Base-by-base conservation (phyloP, 768 basidiomycete species). In the Flagelloscypha sp. region DNA sequence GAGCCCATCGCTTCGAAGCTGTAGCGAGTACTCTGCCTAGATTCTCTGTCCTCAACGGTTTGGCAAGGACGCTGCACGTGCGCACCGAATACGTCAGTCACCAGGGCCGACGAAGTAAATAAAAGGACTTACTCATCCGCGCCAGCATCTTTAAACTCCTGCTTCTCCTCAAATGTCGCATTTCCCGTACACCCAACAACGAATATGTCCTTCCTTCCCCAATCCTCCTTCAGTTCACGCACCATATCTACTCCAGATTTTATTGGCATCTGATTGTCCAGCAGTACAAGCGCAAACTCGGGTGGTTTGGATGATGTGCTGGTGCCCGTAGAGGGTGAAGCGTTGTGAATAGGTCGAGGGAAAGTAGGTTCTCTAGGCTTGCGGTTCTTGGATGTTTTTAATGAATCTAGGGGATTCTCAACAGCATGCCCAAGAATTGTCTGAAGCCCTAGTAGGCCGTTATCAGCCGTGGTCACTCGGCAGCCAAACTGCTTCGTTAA, bases 251-350 rank as follows among this genome's bases (percentile, higher is more conserved):
- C 50, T 11, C 89, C 89, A 42, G 79, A 79, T 65, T 86, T 66
- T 13, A 85, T 61, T 7, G 81, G 82, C 84, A 89, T 89, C 57
- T 88, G 85, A 53, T 92, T 90, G 38, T 78, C 76, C 45, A 79
- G 52, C 52, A 76, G 76, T 16, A 72, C 57, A 7, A 70, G 57
- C 34, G 71, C 71, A 35, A 58, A 70, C 22, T 43, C 33, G 27
- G n/a, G n/a, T n/a, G n/a, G n/a, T n/a, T n/a, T n/a, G n/a, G n/a
- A n/a, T n/a, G n/a, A n/a, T n/a, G n/a, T n/a, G n/a, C n/a, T n/a
- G n/a, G n/a, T n/a, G n/a, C n/a, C n/a, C n/a, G n/a, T n/a, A n/a
- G n/a, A n/a, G n/a, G n/a, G n/a, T n/a, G n/a, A n/a, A n/a, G n/a
- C n/a, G n/a, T n/a, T n/a, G n/a, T n/a, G n/a, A n/a, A n/a, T n/a